Evolutionary conservation across 2,329 filamentous ascomycete genomes (phyloP).

Genomic region (Didymella exigua): DNA sequence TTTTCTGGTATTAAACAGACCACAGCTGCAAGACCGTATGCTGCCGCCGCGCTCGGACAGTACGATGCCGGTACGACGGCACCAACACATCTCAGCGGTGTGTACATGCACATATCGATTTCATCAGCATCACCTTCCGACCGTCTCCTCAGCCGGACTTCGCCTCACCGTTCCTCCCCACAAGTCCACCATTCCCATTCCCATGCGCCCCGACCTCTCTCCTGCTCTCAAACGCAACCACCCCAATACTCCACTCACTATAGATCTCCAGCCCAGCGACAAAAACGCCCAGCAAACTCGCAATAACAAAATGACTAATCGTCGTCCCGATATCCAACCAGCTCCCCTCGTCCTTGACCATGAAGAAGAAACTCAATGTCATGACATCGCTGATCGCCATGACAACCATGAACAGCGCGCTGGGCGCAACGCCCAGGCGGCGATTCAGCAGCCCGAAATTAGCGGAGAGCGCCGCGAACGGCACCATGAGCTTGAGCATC

Average conservation of each 20-base stretch:
- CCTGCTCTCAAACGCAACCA: slow-evolving; percentile 68
- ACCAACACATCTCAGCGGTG: no score
- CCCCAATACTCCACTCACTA: slow-evolving; percentile 80
- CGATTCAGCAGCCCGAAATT: slow-evolving; percentile 93
- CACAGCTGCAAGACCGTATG: no score
- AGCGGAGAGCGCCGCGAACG: slow-evolving; percentile 89
- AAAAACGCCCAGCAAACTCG: slow-evolving; percentile 86
- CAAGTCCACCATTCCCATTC: slow-evolving; percentile 7
- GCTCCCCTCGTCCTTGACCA: slow-evolving; percentile 92
- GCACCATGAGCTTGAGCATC: slow-evolving; percentile 87
- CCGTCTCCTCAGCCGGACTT: slow-evolving; percentile 1
- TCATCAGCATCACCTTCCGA: neutral
- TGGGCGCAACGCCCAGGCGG: slow-evolving; percentile 80
- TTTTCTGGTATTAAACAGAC: no score
- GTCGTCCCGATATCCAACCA: slow-evolving; percentile 98
- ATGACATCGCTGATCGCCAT: slow-evolving; percentile 88
- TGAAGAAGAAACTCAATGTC: slow-evolving; percentile 96
- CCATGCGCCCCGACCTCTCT: slow-evolving; percentile 9
- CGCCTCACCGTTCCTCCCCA: slow-evolving; percentile 12
- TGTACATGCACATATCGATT: no score
- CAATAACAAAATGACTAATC: slow-evolving; percentile 94
- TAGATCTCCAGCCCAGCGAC: slow-evolving; percentile 85
- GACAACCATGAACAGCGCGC: slow-evolving; percentile 86
- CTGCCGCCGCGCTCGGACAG: no score
- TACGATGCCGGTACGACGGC: no score